Conservation (phyloP, 163 green algal genomes). For the Chlamydomonas reinhardtii region DNA sequence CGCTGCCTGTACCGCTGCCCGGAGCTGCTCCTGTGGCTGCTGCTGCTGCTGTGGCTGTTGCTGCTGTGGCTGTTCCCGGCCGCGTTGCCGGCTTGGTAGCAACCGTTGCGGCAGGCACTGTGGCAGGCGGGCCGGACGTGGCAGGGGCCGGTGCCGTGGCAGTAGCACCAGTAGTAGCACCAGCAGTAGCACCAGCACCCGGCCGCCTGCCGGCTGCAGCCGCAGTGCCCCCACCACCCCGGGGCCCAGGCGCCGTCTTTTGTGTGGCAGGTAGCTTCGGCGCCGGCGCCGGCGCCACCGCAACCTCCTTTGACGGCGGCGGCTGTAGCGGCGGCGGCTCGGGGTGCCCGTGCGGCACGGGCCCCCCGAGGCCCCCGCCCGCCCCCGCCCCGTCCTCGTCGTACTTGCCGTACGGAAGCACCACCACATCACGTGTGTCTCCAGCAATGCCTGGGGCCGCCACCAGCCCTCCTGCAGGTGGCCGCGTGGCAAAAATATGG, state of each 20-base stretch:
- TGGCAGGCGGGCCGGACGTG: too few relatives aligned
- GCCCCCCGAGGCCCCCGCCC: background rate
- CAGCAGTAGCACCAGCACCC: background rate
- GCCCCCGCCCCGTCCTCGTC: background rate
- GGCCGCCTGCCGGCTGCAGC: background rate
- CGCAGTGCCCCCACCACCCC: background rate
- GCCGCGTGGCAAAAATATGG: too few relatives aligned
- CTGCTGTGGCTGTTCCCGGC: too few relatives aligned
- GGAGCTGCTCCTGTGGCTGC: too few relatives aligned
- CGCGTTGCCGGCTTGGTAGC: too few relatives aligned
- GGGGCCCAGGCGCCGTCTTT: background rate
- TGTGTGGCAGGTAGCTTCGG: too few relatives aligned
- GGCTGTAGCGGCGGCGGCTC: constrained; percentile 12
- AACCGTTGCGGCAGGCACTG: too few relatives aligned
- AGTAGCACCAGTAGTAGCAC: background rate
- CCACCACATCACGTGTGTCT: background rate
- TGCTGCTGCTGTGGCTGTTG: too few relatives aligned
- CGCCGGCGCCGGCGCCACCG: background rate
- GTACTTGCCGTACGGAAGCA: constrained; percentile 36
- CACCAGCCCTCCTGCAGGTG: background rate
- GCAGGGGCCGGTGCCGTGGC: background rate
- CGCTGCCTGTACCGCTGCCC: too few relatives aligned
- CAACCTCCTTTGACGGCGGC: background rate
- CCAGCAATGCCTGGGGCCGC: constrained; percentile 28
- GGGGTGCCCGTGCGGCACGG: constrained; percentile 28